phyloP scores from a whole-genome alignment of 768 basidiomycete genomes.

The Pleurotus tuoliensis region DNA sequence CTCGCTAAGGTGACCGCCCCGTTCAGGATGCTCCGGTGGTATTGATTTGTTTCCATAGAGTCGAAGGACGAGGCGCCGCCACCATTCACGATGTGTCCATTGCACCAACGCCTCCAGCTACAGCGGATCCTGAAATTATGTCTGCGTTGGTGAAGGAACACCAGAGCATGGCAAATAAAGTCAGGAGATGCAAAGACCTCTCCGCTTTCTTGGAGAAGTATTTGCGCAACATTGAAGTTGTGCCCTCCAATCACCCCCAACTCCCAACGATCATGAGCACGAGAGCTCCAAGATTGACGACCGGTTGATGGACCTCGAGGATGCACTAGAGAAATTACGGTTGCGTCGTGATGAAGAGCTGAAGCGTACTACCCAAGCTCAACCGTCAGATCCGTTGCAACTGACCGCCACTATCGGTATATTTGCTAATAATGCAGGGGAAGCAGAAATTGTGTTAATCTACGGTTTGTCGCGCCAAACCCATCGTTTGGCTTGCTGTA shows the following conservation, averaged over 20 bases:
- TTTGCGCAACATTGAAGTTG: constrained; percentile 28
- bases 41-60: constrained; percentile 20
- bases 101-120: constrained; percentile 19
- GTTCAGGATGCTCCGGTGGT: not conserved
- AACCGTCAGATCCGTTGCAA: constrained; percentile 12
- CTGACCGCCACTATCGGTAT: constrained; percentile 29
- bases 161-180: constrained; percentile 19
- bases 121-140: constrained; percentile 14
- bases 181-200: constrained; percentile 25
- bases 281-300: constrained; percentile 30
- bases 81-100: constrained; percentile 44
- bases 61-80: constrained; percentile 40
- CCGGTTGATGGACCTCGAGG: constrained; percentile 24
- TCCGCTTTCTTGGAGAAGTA: constrained; percentile 29
- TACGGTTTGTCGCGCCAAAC: constrained; percentile 25
- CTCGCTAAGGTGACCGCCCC: constrained; percentile 31
- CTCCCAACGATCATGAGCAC: constrained; percentile 26
- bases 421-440: constrained; percentile 31
- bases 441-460: constrained; percentile 33
- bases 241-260: constrained; percentile 25
- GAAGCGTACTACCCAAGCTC: constrained; percentile 9
- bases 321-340: constrained; percentile 19
- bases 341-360: constrained; percentile 21
- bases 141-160: constrained; percentile 17
- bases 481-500: not conserved